Evolutionary conservation across 306 rosid genomes (phyloP), one percentile per base, ranked within the genome.

Genomic region (Neltuma alba): DNA sequence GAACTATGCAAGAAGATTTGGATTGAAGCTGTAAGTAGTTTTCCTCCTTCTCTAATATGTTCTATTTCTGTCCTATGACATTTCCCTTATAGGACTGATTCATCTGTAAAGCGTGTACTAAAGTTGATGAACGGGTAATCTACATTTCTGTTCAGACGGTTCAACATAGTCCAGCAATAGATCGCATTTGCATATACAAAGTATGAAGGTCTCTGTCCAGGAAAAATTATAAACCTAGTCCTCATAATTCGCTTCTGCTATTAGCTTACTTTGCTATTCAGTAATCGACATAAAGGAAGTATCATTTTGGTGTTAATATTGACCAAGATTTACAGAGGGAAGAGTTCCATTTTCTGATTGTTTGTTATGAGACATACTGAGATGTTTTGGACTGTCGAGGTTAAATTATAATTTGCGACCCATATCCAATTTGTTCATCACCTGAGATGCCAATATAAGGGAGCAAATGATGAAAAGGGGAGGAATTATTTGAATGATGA

Each of bases 1-100:
- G 66, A 52, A 33, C 25, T 62, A 67, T 82, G 75, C 83, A 62
- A 57, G 83, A 82, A 55, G 86, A 79, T 75, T 70, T 75, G 81
- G 89, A 83, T 74, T 86, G 87, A 86, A 72, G 72, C 76, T 76
- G 85, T 80, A 18, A 72, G 89, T 80, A 57, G 13, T 61, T 47
- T 61, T 0, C 52, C 18, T 12, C 37, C 8, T 47, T 25, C 55
- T 2, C 67, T 34, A 8, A 3, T 36, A 64, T 40, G 7, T 21
- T 38, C 12, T 40, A 27, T 28, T 38, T 20, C 14, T 70, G 28
- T 44, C 30, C 6, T 18, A 34, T 47, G 21, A 4, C 44, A 36
- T 28, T 77, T 67, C 11, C 2, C 55, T 57, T 58, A n/a, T n/a
- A 25, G 34, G 34, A 27, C 34, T 71, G 77, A 76, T 18, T 48